phyloP scores from a whole-genome alignment of 1,284 basidiomycete genomes.

The Irpex sp. region DNA sequence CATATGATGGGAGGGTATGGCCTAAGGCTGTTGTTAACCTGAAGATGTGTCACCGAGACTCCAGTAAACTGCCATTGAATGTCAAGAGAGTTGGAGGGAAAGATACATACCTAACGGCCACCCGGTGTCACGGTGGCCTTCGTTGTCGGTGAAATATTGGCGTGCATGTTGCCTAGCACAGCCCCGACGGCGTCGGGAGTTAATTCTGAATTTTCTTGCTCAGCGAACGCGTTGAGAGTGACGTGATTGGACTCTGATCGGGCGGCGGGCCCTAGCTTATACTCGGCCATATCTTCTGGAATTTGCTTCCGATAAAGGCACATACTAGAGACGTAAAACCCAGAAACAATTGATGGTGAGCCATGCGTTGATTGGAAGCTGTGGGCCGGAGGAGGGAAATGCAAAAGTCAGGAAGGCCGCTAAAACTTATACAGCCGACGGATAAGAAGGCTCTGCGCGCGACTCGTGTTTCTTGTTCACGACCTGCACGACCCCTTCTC shows the following conservation, averaged over 20 bases:
- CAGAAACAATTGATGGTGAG: neutral
- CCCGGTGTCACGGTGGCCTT: neutral
- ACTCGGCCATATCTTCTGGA: neutral
- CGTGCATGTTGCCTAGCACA: neutral
- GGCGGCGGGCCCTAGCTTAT: neutral
- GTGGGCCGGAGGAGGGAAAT: conserved; percentile 4
- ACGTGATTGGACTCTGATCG: neutral
- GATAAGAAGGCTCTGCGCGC: conserved; percentile 16
- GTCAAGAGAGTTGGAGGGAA: too few relatives aligned
- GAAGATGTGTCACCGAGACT: too few relatives aligned
- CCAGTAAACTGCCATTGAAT: too few relatives aligned
- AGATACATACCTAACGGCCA: too few relatives aligned
- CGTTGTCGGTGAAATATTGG: neutral
- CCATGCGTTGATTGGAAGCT: neutral
- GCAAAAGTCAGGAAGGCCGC: conserved; percentile 21
- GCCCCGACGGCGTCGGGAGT: neutral
- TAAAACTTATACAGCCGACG: conserved; percentile 22
- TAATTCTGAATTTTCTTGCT: neutral
- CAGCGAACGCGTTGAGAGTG: neutral
- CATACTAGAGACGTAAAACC: neutral
- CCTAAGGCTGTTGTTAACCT: neutral
- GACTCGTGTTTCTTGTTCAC: conserved; percentile 13
- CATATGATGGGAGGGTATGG: neutral
- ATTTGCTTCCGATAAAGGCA: conserved; percentile 1
- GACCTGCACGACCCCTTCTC: conserved; percentile 16